These are phyloP conservation scores for Calonectria pseudoreteaudii DNA, from an alignment of 2,329 filamentous ascomycete species.

Conservation along the genomic window DNA sequence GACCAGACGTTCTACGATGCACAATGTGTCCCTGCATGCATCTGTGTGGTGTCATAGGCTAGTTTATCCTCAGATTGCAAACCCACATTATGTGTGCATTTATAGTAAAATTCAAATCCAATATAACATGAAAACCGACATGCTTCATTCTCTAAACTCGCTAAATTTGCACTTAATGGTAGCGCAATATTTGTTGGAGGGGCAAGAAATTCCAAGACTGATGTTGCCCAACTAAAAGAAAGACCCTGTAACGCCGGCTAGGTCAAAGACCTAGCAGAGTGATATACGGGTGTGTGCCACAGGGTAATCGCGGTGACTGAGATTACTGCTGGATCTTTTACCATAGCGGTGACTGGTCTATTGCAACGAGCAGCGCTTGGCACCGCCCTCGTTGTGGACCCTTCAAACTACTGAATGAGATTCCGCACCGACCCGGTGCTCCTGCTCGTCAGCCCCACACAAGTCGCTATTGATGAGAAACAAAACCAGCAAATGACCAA, in stretches of 20 bases:
- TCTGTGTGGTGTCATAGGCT: neutral
- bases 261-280: no score
- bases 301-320: no score
- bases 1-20: neutral
- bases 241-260: no score
- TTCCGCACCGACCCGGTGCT: slow-evolving; percentile 33
- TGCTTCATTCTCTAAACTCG: neutral
- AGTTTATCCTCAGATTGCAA: neutral
- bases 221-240: neutral
- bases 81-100: neutral
- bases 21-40: neutral
- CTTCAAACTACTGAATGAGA: neutral
- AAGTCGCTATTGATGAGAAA: neutral
- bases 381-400: no score
- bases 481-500: no score
- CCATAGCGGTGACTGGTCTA: no score
- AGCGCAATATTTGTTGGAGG: neutral
- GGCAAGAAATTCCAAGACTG: neutral
- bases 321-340: no score
- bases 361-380: no score
- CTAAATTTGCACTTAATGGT: neutral
- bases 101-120: neutral
- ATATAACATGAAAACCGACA: neutral
- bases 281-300: no score
- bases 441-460: slow-evolving; percentile 27